phyloP scores from a whole-genome alignment of 345 rosid species.

The Euclidium syriacum region DNA sequence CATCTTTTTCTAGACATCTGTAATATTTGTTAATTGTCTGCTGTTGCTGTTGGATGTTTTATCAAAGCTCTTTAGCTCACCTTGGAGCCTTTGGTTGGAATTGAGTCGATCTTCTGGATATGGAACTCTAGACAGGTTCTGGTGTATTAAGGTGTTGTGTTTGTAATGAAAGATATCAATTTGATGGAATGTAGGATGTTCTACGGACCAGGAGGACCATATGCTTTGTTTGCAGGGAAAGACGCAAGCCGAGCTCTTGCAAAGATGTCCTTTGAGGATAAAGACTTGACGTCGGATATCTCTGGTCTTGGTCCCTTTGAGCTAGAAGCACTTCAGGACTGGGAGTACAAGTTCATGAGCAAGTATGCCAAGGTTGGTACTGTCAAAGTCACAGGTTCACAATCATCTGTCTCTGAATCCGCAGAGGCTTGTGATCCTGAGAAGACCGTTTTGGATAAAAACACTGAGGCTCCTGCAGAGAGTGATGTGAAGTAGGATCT shows the following conservation, averaged over 20 bases:
- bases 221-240: slow-evolving; percentile 92
- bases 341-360: slow-evolving; percentile 99
- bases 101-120: background rate
- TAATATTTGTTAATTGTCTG: background rate
- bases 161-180: background rate
- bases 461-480: slow-evolving; percentile 10
- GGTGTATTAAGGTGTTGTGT: background rate
- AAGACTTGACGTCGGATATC: slow-evolving; percentile 84
- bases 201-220: slow-evolving; percentile 98
- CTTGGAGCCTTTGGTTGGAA: background rate
- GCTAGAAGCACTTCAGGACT: slow-evolving; percentile 94
- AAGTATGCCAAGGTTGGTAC: slow-evolving; percentile 91
- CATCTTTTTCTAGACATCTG: background rate
- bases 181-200: slow-evolving; percentile 63
- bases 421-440: slow-evolving; percentile 37
- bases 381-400: slow-evolving; percentile 44
- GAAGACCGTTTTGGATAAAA: slow-evolving; percentile 3
- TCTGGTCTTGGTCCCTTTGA: slow-evolving; percentile 95
- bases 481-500: slow-evolving; percentile 12
- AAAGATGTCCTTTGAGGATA: slow-evolving; percentile 98
- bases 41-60: background rate
- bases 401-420: slow-evolving; percentile 38
- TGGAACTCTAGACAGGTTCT: background rate
- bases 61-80: background rate
- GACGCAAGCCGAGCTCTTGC: slow-evolving; percentile 99